Evolutionary conservation across 139 green algal genomes (phyloP).

Genomic region (Pseudopediastrum boryanum): DNA sequence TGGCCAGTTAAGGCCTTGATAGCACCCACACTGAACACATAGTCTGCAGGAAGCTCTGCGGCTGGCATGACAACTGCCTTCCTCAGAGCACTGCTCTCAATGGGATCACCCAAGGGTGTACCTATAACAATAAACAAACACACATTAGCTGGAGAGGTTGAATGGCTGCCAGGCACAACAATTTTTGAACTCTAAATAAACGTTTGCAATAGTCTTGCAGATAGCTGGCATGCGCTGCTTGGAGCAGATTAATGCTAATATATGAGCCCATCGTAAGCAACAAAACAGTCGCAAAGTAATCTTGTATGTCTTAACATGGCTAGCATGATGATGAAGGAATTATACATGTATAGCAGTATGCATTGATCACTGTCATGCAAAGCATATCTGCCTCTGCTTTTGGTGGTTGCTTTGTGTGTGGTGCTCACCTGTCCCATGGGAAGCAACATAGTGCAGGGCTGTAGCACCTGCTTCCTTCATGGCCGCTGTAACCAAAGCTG

Average conservation of each 20-base stretch:
- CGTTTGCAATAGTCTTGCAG: no score
- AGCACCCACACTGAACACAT: conserved; percentile 59
- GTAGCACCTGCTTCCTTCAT: conserved; percentile 42
- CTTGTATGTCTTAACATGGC: no score
- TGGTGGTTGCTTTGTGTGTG: background rate
- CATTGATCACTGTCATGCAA: background rate
- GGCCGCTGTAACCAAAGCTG: conserved; percentile 59
- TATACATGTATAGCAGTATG: background rate
- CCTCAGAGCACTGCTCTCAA: conserved; percentile 74
- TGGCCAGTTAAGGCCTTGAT: conserved; percentile 78
- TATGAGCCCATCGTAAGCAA: no score
- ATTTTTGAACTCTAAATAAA: no score
- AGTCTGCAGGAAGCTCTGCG: background rate
- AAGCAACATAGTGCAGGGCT: conserved; percentile 40
- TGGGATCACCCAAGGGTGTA: conserved; percentile 86
- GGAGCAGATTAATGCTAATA: no score
- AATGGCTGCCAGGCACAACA: no score
- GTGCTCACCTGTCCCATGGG: conserved; percentile 54
- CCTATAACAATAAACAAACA: no score
- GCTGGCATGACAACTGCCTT: conserved; percentile 56
- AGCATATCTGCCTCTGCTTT: background rate
- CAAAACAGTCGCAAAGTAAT: no score
- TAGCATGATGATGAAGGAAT: no score
- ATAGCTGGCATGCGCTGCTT: no score
- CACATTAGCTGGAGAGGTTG: no score